phyloP scores from a whole-genome alignment of 1,284 basidiomycete species.

The Ustilago bromivora region DNA sequence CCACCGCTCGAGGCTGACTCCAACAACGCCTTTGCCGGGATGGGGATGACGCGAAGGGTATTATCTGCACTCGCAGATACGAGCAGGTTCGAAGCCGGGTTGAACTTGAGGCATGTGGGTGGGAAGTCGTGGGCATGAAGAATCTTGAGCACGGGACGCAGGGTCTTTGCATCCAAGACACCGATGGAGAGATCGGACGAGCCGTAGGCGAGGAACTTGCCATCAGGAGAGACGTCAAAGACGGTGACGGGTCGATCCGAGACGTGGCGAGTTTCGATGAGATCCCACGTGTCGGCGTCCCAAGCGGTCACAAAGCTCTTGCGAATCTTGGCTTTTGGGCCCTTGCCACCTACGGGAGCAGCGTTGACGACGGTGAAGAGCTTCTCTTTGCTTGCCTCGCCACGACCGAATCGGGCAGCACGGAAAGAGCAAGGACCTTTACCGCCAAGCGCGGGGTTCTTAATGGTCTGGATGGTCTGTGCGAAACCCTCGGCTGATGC shows the following conservation, averaged over 20 bases:
- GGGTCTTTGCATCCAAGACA: constrained; percentile 82
- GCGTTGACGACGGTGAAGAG: constrained; percentile 65
- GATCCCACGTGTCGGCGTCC: constrained; percentile 64
- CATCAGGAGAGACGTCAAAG: constrained; percentile 74
- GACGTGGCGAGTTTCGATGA: constrained; percentile 59
- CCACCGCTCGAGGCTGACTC: constrained; percentile 17
- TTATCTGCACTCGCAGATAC: constrained; percentile 93
- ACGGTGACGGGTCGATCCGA: constrained; percentile 65
- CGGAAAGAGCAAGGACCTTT: constrained; percentile 60
- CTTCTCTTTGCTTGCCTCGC: constrained; percentile 42
- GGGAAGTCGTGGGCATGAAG: constrained; percentile 95
- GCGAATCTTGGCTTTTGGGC: constrained; percentile 58
- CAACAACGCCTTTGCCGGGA: constrained; percentile 67
- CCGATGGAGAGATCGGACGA: constrained; percentile 88
- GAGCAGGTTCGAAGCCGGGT: constrained; percentile 82
- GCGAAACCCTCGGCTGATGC: constrained; percentile 31
- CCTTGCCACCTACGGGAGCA: constrained; percentile 41
- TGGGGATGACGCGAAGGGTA: constrained; percentile 79
- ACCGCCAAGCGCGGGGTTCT: constrained; percentile 62
- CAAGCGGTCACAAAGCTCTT: constrained; percentile 65
- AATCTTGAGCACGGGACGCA: constrained; percentile 85
- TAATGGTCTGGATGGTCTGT: constrained; percentile 61
- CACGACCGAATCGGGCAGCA: constrained; percentile 54
- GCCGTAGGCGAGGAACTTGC: constrained; percentile 84
- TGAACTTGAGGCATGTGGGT: constrained; percentile 88